Evolutionary conservation across 176 grass and related monocot species (phyloP).

Genomic region (Eleusine coracana): DNA sequence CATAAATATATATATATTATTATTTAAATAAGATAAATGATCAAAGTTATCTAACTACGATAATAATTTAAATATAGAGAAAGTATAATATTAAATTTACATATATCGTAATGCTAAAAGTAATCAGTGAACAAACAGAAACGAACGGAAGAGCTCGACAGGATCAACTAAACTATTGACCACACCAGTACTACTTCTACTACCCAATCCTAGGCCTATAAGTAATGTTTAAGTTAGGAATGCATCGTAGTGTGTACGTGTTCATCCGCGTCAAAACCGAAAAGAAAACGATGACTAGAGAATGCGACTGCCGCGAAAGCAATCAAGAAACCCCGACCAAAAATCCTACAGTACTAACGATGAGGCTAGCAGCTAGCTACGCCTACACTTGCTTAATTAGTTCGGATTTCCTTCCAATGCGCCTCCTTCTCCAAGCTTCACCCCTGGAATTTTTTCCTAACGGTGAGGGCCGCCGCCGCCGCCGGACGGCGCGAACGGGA

Average conservation of each 20-base stretch:
- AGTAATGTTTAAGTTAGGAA: neutral
- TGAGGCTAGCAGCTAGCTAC: too few species aligned
- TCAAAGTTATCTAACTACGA: too few species aligned
- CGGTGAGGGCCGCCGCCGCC: neutral
- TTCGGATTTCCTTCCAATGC: neutral
- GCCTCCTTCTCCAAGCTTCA: neutral
- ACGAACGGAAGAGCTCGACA: neutral
- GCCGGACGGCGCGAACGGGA: constrained; percentile 30
- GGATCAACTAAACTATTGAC: neutral
- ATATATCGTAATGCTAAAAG: neutral
- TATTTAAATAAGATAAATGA: too few species aligned
- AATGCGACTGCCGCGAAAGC: too few species aligned
- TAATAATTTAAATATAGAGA: too few species aligned
- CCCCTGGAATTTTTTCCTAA: neutral
- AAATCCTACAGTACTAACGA: too few species aligned
- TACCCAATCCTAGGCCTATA: neutral
- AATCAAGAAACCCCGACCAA: too few species aligned
- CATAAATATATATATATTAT: too few species aligned
- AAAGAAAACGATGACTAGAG: too few species aligned
- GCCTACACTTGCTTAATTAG: neutral
- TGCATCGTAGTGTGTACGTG: neutral
- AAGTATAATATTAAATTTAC: too few species aligned
- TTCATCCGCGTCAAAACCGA: neutral
- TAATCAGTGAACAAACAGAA: neutral
- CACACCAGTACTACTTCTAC: neutral